Conservation (phyloP, 805 yeast genomes). For the Candida arabinofermentans region DNA sequence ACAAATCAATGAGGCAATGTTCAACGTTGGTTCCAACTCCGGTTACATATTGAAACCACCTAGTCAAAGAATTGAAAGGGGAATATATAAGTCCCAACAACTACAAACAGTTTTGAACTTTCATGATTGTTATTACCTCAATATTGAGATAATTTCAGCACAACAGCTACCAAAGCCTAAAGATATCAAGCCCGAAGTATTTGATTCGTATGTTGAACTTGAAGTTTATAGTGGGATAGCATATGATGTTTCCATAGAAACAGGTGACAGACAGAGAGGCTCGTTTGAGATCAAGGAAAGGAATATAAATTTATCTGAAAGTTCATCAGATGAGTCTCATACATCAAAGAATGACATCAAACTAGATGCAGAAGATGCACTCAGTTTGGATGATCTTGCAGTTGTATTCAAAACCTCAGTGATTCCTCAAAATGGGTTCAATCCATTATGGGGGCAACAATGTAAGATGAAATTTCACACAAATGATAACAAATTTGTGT, state of each 20-base stretch:
- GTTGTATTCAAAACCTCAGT: constrained; percentile 29
- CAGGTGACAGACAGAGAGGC: constrained; percentile 6
- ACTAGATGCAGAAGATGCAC: background rate
- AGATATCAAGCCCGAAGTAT: constrained; percentile 39
- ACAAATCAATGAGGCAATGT: constrained; percentile 81
- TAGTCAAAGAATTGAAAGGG: constrained; percentile 10
- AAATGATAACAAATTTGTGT: constrained; percentile 44
- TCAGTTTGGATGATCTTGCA: constrained; percentile 12
- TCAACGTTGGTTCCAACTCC: constrained; percentile 49
- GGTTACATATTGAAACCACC: constrained; percentile 83
- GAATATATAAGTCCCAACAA: constrained; percentile 16
- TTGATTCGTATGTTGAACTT: constrained; percentile 60
- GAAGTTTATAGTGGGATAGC: constrained; percentile 49
- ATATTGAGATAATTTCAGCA: constrained; percentile 63
- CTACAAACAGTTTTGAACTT: constrained; percentile 18
- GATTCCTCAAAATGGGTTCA: constrained; percentile 73
- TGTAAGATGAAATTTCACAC: constrained; percentile 40
- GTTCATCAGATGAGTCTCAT: background rate
- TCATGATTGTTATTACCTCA: constrained; percentile 17
- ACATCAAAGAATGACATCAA: background rate
- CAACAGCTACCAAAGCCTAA: constrained; percentile 78
- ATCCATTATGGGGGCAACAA: constrained; percentile 73
- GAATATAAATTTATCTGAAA: background rate
- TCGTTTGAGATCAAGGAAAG: constrained; percentile 3
- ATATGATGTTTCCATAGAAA: constrained; percentile 10